Evolutionary conservation across 306 rosid genomes (phyloP).

Genomic region (Cajanus cajan): DNA sequence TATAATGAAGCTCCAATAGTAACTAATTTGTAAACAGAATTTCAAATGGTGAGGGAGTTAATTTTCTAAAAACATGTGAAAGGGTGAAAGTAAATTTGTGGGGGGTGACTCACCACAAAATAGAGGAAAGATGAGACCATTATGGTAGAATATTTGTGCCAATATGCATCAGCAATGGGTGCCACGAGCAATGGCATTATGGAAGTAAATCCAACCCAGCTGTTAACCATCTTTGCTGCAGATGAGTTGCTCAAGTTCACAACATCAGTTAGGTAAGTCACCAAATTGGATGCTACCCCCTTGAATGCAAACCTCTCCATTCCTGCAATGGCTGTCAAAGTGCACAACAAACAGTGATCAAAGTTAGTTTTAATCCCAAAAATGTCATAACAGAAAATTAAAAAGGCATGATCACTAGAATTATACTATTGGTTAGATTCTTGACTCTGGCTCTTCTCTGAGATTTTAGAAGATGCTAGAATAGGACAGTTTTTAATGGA

Average conservation of each 20-base stretch:
- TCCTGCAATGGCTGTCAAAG: slow-evolving; percentile 67
- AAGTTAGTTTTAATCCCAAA: neutral
- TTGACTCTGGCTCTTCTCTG: neutral
- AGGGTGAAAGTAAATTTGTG: slow-evolving; percentile 5
- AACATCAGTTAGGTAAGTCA: slow-evolving; percentile 80
- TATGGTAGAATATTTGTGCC: slow-evolving; percentile 73
- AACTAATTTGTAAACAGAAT: neutral
- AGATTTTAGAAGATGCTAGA: neutral
- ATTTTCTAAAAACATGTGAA: neutral
- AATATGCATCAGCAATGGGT: slow-evolving; percentile 81
- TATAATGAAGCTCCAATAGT: neutral
- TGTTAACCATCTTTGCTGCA: slow-evolving; percentile 83
- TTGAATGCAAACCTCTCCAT: slow-evolving; percentile 94
- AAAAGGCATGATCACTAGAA: neutral
- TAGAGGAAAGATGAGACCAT: slow-evolving; percentile 67
- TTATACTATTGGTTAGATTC: slow-evolving; percentile 6
- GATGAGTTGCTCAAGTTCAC: slow-evolving; percentile 81
- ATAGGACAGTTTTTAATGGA: slow-evolving; percentile 4
- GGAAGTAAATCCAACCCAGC: slow-evolving; percentile 87
- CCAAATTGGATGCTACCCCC: slow-evolving; percentile 86
- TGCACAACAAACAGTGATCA: neutral
- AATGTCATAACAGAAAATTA: neutral
- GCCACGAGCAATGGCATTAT: slow-evolving; percentile 86
- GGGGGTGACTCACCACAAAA: slow-evolving; percentile 61
- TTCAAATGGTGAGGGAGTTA: neutral